Evolutionary conservation across 352 stramenopile species (phyloP), one percentile per base, ranked within the genome.

Genomic region (Phytopythium delawarense): DNA sequence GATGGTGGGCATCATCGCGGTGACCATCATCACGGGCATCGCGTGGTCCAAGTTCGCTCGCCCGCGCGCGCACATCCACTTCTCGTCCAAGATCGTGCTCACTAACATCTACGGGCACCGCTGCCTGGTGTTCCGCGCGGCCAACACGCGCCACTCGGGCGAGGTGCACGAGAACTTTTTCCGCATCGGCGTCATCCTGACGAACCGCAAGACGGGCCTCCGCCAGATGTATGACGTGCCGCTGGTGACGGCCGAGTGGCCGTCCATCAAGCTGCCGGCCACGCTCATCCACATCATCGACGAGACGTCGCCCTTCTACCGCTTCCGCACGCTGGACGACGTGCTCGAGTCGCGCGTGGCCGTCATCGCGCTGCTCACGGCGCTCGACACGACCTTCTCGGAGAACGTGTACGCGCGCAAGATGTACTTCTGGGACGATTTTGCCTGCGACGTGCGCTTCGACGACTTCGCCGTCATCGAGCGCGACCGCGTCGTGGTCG

Each of bases 381-480:
- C 81, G 4, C 78, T 94, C n/a, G 85, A 94, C 63, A 94, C 81
- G 28, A 94, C 85, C 8, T 94, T 94, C 63, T 84, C 76, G 5
- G 85, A 94, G 59, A 94, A 91, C 62, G 85, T 94, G 42, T 94
- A 94, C 56, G 85, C 85, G 16, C 85, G 85, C 21, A 91, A 92
- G 55, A 92, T 90, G 82, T 94, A 94, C 72, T 94, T 94, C 54
- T 94, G 81, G 81, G 79, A 94, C 53, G 81, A 94, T n/a, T 94
- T 94, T 62, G 84, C 78, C 30, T 91, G 76, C 69, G 76, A 91
- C 54, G 85, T 81, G 75, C 78, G 74, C 54, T 94, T 94, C 57
- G 81, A 69, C 13, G 83, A 94, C 68, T 90, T 89, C 58, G 82
- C 84, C n/a, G 63, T 87, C 37, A 74, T 94, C 39, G 72, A 84